phyloP scores from a whole-genome alignment of 116 monocot species.

The Cymodocea nodosa region DNA sequence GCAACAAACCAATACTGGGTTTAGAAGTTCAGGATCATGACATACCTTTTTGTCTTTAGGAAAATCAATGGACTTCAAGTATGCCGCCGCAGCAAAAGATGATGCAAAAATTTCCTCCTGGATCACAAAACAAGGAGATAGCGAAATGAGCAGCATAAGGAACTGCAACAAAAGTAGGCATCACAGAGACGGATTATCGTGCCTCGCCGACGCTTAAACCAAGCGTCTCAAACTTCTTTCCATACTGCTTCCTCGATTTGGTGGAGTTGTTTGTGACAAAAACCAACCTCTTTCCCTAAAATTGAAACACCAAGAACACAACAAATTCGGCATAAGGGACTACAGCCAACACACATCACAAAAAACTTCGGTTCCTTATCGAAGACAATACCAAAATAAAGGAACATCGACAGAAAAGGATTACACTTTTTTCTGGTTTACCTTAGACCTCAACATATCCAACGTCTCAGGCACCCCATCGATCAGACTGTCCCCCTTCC shows the following conservation, averaged over 20 bases:
- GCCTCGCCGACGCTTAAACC: constrained; percentile 84
- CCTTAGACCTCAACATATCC: constrained; percentile 79
- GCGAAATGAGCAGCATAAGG: not conserved
- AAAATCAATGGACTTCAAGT: constrained; percentile 84
- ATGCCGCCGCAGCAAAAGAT: constrained; percentile 95
- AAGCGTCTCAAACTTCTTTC: constrained; percentile 92
- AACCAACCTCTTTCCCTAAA: constrained; percentile 86
- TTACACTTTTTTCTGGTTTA: not conserved
- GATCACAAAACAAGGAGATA: constrained; percentile 3
- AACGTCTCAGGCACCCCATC: constrained; percentile 82
- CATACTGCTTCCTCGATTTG: constrained; percentile 95
- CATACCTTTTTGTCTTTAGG: constrained; percentile 91
- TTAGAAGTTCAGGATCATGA: not conserved
- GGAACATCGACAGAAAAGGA: not conserved
- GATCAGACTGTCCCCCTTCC: constrained; percentile 95
- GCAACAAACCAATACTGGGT: too few species aligned
- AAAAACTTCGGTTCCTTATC: not conserved
- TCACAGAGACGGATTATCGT: constrained; percentile 2
- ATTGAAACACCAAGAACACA: not conserved
- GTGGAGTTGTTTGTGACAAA: constrained; percentile 98
- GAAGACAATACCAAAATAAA: not conserved
- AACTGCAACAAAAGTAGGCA: not conserved
- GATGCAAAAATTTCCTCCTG: constrained; percentile 99
- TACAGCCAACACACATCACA: not conserved
- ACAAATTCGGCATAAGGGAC: not conserved